Percentiles rank a stretch among this genome's conserved stretches.
Evolutionary conservation across 805 yeast genomes (phyloP).

Genomic region (Candida stauntonica): DNA sequence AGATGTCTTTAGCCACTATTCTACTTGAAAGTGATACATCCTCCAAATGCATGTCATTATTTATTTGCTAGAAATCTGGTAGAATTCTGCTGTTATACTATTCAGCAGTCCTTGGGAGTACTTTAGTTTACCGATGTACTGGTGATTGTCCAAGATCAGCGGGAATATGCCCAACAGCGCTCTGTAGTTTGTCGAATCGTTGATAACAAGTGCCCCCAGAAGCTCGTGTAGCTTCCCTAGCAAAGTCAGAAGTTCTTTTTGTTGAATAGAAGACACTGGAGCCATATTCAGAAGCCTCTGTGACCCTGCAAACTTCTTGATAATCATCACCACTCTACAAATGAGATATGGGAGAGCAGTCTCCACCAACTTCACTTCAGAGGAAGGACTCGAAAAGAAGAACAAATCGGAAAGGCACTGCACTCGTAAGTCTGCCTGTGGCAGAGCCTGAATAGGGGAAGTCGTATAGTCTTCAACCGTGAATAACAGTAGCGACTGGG

Average conservation of each 20-base stretch:
- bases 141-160: slow-evolving; percentile 23
- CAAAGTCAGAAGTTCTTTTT: slow-evolving; percentile 50
- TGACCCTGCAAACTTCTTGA: slow-evolving; percentile 64
- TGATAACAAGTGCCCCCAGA: slow-evolving; percentile 16
- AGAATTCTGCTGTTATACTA: slow-evolving; percentile 23
- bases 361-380: slow-evolving; percentile 18
- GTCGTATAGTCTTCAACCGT: slow-evolving; percentile 54
- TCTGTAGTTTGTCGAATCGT: slow-evolving; percentile 1
- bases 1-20: neutral
- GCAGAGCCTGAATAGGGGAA: slow-evolving; percentile 37
- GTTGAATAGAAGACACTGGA: slow-evolving; percentile 67
- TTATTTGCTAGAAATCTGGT: slow-evolving; percentile 19
- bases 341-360: slow-evolving; percentile 45
- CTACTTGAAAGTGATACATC: slow-evolving; percentile 3
- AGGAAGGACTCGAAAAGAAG: slow-evolving; percentile 31
- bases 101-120: slow-evolving; percentile 16
- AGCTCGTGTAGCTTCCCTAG: slow-evolving; percentile 40
- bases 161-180: slow-evolving; percentile 19
- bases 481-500: slow-evolving; percentile 36
- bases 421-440: slow-evolving; percentile 47
- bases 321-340: slow-evolving; percentile 53
- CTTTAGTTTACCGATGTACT: slow-evolving; percentile 15
- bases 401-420: slow-evolving; percentile 54
- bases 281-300: slow-evolving; percentile 49
- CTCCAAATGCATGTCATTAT: neutral